phyloP scores from a whole-genome alignment of 306 rosid genomes.

The Phaseolus lunatus region DNA sequence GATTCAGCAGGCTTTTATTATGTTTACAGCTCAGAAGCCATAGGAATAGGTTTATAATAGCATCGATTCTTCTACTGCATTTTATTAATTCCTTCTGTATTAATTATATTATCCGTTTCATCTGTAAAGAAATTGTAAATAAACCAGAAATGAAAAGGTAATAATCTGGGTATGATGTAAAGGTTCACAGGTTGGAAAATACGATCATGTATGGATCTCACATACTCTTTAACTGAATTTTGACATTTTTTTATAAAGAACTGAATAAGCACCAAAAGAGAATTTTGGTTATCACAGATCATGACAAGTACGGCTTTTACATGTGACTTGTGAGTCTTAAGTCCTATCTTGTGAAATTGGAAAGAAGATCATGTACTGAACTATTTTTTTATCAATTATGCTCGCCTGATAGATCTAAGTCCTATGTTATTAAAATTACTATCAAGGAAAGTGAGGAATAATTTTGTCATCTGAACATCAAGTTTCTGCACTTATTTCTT shows the following conservation, averaged over 20 bases:
- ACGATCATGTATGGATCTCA: conserved; percentile 26
- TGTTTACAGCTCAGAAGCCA: conserved; percentile 84
- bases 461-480: background rate
- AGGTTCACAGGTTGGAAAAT: conserved; percentile 37
- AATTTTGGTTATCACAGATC: background rate
- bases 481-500: background rate
- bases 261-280: background rate
- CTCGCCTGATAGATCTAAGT: background rate
- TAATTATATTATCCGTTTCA: conserved; percentile 38
- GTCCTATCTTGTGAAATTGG: background rate
- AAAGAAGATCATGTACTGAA: background rate
- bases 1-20: conserved; percentile 72
- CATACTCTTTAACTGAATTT: conserved; percentile 6
- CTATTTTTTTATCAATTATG: background rate
- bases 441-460: conserved; percentile 1
- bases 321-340: background rate
- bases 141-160: conserved; percentile 42
- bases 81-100: conserved; percentile 25
- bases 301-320: too few species aligned
- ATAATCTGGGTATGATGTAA: conserved; percentile 43
- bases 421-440: background rate
- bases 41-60: conserved; percentile 46
- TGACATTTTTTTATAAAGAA: conserved; percentile 5
- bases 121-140: conserved; percentile 41
- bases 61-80: conserved; percentile 40